These are phyloP conservation scores for Pythium sp. DNA, from an alignment of 352 stramenopile genomes.

Conservation along the genomic window DNA sequence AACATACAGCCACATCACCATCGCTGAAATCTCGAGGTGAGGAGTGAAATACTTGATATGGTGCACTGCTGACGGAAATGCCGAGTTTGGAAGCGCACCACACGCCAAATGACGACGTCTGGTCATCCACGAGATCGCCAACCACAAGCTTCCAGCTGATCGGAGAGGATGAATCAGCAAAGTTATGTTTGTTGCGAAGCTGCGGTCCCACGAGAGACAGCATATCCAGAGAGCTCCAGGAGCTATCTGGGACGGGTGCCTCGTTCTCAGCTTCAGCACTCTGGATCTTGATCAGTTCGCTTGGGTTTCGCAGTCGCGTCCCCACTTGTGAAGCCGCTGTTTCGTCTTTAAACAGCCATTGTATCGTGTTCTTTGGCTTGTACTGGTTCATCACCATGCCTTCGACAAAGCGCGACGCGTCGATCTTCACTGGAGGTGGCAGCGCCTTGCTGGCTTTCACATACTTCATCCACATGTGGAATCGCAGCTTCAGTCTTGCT, in stretches of 20 bases:
- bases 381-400: constrained; percentile 23
- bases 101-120: constrained; percentile 58
- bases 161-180: constrained; percentile 13
- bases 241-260: neutral
- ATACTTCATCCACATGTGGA: constrained; percentile 70
- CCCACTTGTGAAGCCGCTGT: constrained; percentile 9
- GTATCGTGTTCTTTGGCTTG: constrained; percentile 42
- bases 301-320: constrained; percentile 29
- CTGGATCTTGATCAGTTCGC: constrained; percentile 7
- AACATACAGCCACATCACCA: constrained; percentile 43
- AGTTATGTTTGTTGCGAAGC: constrained; percentile 23
- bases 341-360: constrained; percentile 38
- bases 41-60: constrained; percentile 22
- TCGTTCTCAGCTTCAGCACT: neutral
- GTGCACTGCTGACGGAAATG: constrained; percentile 12
- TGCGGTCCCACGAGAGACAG: constrained; percentile 26
- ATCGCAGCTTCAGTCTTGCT: constrained; percentile 50
- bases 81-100: constrained; percentile 68
- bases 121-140: constrained; percentile 59
- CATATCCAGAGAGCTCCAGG: constrained; percentile 27
- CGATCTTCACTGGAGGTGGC: constrained; percentile 37
- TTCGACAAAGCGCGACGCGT: constrained; percentile 24
- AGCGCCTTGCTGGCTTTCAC: constrained; percentile 41
- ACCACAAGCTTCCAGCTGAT: constrained; percentile 72
- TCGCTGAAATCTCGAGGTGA: neutral